Evolutionary conservation across 306 rosid genomes (phyloP).

Genomic region (Elaeagnus macrophylla): DNA sequence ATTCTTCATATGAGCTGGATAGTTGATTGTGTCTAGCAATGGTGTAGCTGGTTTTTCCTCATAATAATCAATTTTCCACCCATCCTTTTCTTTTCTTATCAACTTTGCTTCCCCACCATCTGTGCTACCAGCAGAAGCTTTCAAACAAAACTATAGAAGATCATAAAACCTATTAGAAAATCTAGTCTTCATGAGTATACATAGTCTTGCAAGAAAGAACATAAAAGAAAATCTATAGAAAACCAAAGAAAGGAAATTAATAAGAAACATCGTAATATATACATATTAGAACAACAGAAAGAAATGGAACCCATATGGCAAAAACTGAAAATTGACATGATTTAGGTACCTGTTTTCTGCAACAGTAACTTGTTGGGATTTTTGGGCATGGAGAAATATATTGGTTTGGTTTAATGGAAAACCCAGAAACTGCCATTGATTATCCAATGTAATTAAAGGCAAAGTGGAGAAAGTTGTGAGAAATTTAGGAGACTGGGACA

Average conservation of each 20-base stretch:
- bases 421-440: slow-evolving; percentile 46
- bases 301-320: slow-evolving; percentile 5
- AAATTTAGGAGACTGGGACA: slow-evolving; percentile 8
- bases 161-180: background rate
- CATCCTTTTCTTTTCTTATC: slow-evolving; percentile 38
- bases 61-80: slow-evolving; percentile 50
- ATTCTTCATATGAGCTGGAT: slow-evolving; percentile 80
- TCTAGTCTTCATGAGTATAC: background rate
- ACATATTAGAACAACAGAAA: background rate
- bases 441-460: slow-evolving; percentile 13
- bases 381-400: slow-evolving; percentile 22
- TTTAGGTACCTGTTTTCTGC: slow-evolving; percentile 43
- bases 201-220: background rate
- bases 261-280: background rate
- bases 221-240: background rate
- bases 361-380: slow-evolving; percentile 22
- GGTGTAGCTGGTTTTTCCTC: slow-evolving; percentile 59
- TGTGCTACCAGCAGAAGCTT: slow-evolving; percentile 36
- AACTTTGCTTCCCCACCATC: slow-evolving; percentile 31
- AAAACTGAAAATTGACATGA: slow-evolving; percentile 4
- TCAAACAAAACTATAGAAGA: slow-evolving; percentile 39
- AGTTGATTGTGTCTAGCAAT: slow-evolving; percentile 69
- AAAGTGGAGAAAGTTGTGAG: slow-evolving; percentile 6
- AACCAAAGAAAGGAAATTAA: background rate
- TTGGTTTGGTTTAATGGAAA: slow-evolving; percentile 30